These are phyloP conservation scores for Alternaria sp. DNA, from an alignment of 2,329 filamentous ascomycete genomes.

Conservation along the genomic window DNA sequence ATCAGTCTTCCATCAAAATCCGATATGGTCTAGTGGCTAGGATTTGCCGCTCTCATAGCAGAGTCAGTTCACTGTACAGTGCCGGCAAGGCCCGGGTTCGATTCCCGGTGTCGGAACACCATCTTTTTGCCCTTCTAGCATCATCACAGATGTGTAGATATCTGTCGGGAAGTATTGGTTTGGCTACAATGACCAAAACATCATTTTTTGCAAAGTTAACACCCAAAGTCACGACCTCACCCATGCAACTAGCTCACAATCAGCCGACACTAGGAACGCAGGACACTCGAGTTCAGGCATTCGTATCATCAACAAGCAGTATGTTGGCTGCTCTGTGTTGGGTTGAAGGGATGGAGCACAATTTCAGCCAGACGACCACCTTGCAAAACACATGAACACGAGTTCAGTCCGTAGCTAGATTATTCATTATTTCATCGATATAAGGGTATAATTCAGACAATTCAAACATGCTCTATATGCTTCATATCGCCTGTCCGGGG, in stretches of 20 bases:
- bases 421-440: neutral
- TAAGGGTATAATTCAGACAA: neutral
- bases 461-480: neutral
- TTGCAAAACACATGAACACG: neutral
- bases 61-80: slow-evolving; percentile 30
- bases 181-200: neutral
- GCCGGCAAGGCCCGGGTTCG: slow-evolving; percentile 49
- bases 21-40: slow-evolving; percentile 44
- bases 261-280: neutral
- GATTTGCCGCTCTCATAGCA: slow-evolving; percentile 47
- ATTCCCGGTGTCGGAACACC: slow-evolving; percentile 47
- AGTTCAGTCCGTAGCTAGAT: neutral
- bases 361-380: neutral
- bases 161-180: neutral
- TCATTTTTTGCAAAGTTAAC: neutral
- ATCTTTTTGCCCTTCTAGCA: slow-evolving; percentile 10
- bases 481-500: neutral
- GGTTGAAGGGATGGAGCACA: neutral
- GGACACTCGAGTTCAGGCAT: neutral
- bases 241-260: neutral
- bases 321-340: neutral
- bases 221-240: neutral
- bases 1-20: slow-evolving; percentile 8
- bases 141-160: neutral
- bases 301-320: neutral